Percentiles rank a stretch among this genome's conserved stretches.
Conservation (phyloP, 2,329 filamentous ascomycete species). For the Ophiostoma himal-ulmi region DNA sequence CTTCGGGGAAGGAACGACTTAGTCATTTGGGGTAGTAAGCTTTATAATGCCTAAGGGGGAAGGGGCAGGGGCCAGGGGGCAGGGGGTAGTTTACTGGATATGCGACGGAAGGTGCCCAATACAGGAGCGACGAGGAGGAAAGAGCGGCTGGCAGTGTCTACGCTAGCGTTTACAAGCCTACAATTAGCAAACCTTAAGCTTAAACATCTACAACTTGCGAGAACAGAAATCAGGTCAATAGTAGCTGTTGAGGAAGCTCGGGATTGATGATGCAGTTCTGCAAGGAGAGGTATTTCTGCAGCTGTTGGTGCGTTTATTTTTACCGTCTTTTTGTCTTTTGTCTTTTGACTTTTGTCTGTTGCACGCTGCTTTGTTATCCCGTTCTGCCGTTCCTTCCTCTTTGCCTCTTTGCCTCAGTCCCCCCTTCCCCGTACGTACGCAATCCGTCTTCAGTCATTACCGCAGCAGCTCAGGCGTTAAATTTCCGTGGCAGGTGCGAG, state of each 20-base stretch:
- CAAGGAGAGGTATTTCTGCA: background rate
- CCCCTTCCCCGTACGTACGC: background rate
- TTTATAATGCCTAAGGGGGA: background rate
- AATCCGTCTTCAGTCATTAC: background rate
- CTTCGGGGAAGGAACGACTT: conserved; percentile 1
- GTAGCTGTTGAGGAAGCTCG: background rate
- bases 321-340: background rate
- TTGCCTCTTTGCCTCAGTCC: background rate
- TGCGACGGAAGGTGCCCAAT: background rate
- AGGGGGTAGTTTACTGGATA: background rate
- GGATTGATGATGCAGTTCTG: background rate
- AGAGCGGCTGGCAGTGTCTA: background rate
- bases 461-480: background rate
- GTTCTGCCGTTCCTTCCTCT: background rate
- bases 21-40: background rate
- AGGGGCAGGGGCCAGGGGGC: background rate
- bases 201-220: background rate
- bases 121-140: background rate
- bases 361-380: background rate
- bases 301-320: background rate
- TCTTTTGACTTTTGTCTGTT: background rate
- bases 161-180: conserved; percentile 6
- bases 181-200: background rate
- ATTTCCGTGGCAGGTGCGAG: conserved; percentile 2
- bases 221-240: background rate